A percentile compares a stretch with the other conserved stretches of the same genome.
These are phyloP conservation scores for Stachybotrys chartarum DNA, from an alignment of 2,329 filamentous ascomycete genomes.

Conservation along the genomic window DNA sequence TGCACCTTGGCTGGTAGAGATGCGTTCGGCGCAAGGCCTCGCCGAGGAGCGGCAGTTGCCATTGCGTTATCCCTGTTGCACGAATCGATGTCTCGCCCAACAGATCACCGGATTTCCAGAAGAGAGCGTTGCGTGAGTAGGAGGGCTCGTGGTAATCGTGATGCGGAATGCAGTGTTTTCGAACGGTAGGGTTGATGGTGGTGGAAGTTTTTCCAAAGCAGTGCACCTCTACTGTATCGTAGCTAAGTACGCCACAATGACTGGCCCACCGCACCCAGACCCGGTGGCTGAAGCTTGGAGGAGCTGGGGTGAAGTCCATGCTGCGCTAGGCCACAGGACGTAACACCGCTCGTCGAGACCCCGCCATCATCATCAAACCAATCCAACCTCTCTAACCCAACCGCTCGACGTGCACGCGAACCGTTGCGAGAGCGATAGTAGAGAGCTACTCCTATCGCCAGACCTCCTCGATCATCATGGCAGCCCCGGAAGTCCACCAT, in stretches of 20 bases:
- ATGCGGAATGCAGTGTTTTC: constrained; percentile 5
- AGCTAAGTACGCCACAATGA: no score
- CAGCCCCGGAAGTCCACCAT: constrained; percentile 84
- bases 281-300: no score
- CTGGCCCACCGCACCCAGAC: no score
- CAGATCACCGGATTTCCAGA: no score
- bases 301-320: no score
- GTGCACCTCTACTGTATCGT: no score
- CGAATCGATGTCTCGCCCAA: neutral
- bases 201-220: no score
- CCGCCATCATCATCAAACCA: constrained; percentile 13
- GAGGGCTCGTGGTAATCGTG: neutral
- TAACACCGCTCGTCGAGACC: constrained; percentile 12
- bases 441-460: constrained; percentile 67
- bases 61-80: constrained; percentile 11
- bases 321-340: constrained; percentile 3
- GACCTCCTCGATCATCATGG: constrained; percentile 49
- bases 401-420: constrained; percentile 9
- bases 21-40: constrained; percentile 31
- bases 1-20: constrained; percentile 43
- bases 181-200: constrained; percentile 2
- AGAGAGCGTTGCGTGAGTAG: neutral
- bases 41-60: constrained; percentile 30
- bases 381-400: constrained; percentile 9
- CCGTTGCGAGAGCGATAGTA: constrained; percentile 61